These are phyloP conservation scores for Phaeolepiota aurea DNA, from an alignment of 768 basidiomycete genomes.

Conservation along the genomic window DNA sequence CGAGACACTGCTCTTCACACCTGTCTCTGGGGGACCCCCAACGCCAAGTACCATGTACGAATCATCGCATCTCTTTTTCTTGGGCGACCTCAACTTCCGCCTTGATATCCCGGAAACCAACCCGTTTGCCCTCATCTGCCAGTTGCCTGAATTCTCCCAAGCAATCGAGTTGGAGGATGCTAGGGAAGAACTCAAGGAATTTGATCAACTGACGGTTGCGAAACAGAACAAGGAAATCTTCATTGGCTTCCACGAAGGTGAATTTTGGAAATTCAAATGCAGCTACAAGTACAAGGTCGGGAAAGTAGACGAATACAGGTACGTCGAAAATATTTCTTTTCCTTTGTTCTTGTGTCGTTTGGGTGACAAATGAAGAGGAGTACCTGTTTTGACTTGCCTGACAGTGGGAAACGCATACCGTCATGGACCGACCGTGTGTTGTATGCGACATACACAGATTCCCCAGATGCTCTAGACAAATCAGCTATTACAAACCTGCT, in stretches of 20 bases:
- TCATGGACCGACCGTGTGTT: conserved; percentile 93
- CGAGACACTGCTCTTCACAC: conserved; percentile 67
- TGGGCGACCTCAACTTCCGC: conserved; percentile 93
- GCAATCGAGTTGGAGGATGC: conserved; percentile 38
- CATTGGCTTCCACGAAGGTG: conserved; percentile 73
- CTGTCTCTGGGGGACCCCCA: conserved; percentile 29
- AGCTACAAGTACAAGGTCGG: conserved; percentile 86
- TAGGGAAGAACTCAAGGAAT: conserved; percentile 58
- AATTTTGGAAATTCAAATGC: conserved; percentile 84
- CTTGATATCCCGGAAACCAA: conserved; percentile 54
- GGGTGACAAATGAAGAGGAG: no score
- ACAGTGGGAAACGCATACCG: conserved; percentile 68
- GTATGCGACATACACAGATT: conserved; percentile 71
- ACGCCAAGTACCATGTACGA: conserved; percentile 60
- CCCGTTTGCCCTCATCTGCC: conserved; percentile 26
- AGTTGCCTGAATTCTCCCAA: conserved; percentile 27
- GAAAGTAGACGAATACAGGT: conserved; percentile 79
- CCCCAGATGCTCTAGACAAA: conserved; percentile 38
- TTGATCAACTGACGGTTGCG: conserved; percentile 63
- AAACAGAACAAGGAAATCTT: conserved; percentile 59
- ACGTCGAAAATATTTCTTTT: conserved; percentile 9
- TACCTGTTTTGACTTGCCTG: no score
- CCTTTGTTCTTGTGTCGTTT: conserved; percentile 5
- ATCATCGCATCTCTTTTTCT: conserved; percentile 85
- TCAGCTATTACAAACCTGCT: conserved; percentile 57